A percentile compares a stretch with the other conserved stretches of the same genome.
Conservation (phyloP, 2,329 filamentous ascomycete species). For the Colletotrichum kahawae region DNA sequence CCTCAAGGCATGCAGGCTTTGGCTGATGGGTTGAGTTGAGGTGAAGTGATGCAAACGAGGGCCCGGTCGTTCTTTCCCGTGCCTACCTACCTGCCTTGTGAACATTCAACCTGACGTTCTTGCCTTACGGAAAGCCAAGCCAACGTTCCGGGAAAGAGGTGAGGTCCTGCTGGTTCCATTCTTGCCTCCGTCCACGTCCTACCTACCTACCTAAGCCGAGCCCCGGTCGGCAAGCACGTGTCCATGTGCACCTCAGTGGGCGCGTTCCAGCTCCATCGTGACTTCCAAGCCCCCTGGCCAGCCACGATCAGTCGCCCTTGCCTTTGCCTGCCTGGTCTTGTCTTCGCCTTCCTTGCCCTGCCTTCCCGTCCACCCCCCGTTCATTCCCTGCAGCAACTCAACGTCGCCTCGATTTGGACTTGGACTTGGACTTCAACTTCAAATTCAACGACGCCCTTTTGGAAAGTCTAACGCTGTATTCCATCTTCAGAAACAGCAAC, state of each 20-base stretch:
- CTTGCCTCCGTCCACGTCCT: background rate
- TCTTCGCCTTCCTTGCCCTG: constrained; percentile 2
- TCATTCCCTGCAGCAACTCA: constrained; percentile 7
- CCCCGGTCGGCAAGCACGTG: background rate
- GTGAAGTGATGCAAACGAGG: background rate
- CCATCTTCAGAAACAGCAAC: background rate
- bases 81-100: background rate
- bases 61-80: background rate
- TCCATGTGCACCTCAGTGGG: background rate
- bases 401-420: background rate
- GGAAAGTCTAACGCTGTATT: background rate
- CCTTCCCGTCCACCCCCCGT: constrained; percentile 15
- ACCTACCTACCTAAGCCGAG: background rate
- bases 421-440: background rate
- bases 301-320: constrained; percentile 4
- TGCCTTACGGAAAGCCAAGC: background rate
- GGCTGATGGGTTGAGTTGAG: background rate
- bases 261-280: constrained; percentile 9
- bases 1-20: too few species aligned
- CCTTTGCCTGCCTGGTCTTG: background rate
- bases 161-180: background rate
- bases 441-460: background rate
- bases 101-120: background rate
- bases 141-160: background rate
- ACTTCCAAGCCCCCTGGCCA: background rate